Evolutionary conservation across 305 asterid genomes (phyloP), one percentile per base, ranked within the genome.

Genomic region (Withania somnifera): DNA sequence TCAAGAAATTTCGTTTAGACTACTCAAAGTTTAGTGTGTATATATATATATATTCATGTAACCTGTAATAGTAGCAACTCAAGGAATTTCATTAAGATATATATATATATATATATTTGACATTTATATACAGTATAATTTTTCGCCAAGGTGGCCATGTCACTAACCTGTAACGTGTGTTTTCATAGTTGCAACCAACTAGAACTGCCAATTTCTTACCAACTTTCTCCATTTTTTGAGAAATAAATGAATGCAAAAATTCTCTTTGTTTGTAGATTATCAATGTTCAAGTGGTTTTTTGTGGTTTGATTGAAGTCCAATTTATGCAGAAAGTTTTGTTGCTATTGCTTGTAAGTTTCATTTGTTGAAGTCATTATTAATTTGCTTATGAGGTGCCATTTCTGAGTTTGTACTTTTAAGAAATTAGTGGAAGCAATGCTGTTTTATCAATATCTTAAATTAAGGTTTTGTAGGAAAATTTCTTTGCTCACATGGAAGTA

Each of bases 1-100:
- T 24, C 17, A 7, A 64, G 0, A 64, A 64, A 32, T 17, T 32
- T 64, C 26, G 11, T 32, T 32, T 30, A 17, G 2, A 66, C 7
- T 64, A 32, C 3, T 64, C 26, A 7, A 64, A 32, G 24, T 7
- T 0, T 15, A 64, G 11, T 60, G 26, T 26, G 6, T 13, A 60
- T 1, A 20, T 2, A 28, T n/a, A n/a, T n/a, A n/a, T n/a, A n/a
- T n/a, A 95, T 28, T 97, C 97, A 50, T 53, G 93, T 26, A 95
- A 87, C 86, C 91, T 91, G 81, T 92, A 53, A 47, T 47, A 32
- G 6, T 2, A 17, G 0, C 14, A 4, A 32, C 30, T 24, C 17
- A 7, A 64, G 0, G 32, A 64, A 32, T 17, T 32, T 64, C 26
- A 6, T 32, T 32, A 64, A 17, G 2, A 66, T 60, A 60, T 26